These are phyloP conservation scores for Silene conica DNA, from an alignment of 148 eudicot species.

Conservation along the genomic window DNA sequence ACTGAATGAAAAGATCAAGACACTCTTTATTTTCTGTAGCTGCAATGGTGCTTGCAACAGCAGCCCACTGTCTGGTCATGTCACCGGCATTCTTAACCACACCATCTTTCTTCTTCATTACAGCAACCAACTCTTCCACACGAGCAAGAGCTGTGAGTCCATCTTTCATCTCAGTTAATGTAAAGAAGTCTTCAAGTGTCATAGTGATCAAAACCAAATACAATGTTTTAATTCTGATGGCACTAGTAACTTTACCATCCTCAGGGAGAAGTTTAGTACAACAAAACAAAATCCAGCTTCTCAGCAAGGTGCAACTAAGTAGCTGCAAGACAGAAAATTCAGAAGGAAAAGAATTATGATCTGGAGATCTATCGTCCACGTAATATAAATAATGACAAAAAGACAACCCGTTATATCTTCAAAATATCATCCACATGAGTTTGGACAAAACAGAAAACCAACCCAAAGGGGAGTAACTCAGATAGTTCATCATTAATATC, in stretches of 20 bases:
- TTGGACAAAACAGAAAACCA: neutral
- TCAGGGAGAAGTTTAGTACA: constrained; percentile 12
- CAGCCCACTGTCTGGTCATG: constrained; percentile 68
- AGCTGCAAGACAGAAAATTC: constrained; percentile 20
- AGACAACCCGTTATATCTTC: neutral
- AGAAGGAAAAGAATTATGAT: neutral
- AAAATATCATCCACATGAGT: neutral
- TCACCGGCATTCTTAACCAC: constrained; percentile 48
- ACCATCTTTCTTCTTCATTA: constrained; percentile 58
- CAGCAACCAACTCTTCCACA: constrained; percentile 69
- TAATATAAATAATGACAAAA: neutral
- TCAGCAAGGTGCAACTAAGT: constrained; percentile 8
- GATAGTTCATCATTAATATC: neutral
- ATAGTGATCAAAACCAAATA: constrained; percentile 40
- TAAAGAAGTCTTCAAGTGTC: constrained; percentile 84
- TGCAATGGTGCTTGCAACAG: constrained; percentile 72
- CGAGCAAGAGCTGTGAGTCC: constrained; percentile 71
- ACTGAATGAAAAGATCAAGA: constrained; percentile 68
- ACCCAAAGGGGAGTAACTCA: neutral
- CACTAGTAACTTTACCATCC: constrained; percentile 18
- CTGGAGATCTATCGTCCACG: neutral
- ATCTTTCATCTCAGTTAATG: constrained; percentile 77
- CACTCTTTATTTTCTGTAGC: constrained; percentile 79
- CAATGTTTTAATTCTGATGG: constrained; percentile 18
- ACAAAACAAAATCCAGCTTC: constrained; percentile 1